Evolutionary conservation across 2,329 filamentous ascomycete species (phyloP), one percentile per base, ranked within the genome.

Genomic region (Diaporthe citriasiana): DNA sequence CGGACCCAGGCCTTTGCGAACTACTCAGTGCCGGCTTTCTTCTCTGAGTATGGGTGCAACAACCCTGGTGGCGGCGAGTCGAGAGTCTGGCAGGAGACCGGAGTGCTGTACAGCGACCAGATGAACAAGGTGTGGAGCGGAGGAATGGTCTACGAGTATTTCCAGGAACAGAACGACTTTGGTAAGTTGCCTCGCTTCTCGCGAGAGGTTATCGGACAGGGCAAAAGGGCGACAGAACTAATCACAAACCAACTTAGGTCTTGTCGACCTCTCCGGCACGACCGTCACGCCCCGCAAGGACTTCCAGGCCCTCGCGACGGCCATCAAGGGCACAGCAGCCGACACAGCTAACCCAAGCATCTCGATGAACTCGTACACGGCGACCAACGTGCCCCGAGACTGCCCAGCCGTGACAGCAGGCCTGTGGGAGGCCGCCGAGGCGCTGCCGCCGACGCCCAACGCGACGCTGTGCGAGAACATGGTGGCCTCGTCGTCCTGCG

Each of bases 91-190:
- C 90, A 93, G 75, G 97, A 99, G 83, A 95, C 97, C 51, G 87
- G 85, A 56, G 93, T 93, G 71, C 91, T 99, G 15, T 99, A 94
- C 85, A 91, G 92, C 70, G 82, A 88, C 75, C 82, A 95, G 76
- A 99, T 99, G 97, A 93, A 91, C 40, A 84, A 85, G 13, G 94
- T 98, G 80, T 96, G 97, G 91, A 97, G 94, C 73, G 97, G 97
- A 79, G 97, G 96, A 85, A 98, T 99, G 78, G 95, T 98, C 82
- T 99, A 98, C 90, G 97, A 98, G 95, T 99, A 97, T 88, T 96
- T 95, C 87, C 89, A 98, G 87, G 95, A 98, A 84, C 85, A 81
- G 66, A 98, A 98, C 87, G 87, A 98, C 82, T 76, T 75, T 38
- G 75, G 75, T 76, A 68, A 35, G 74, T 38, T 17, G 15, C 19